Percentiles rank a stretch among this genome's conserved stretches.
Conservation (phyloP, 164 flowering plant genomes). For the Nymphaea colorata region DNA sequence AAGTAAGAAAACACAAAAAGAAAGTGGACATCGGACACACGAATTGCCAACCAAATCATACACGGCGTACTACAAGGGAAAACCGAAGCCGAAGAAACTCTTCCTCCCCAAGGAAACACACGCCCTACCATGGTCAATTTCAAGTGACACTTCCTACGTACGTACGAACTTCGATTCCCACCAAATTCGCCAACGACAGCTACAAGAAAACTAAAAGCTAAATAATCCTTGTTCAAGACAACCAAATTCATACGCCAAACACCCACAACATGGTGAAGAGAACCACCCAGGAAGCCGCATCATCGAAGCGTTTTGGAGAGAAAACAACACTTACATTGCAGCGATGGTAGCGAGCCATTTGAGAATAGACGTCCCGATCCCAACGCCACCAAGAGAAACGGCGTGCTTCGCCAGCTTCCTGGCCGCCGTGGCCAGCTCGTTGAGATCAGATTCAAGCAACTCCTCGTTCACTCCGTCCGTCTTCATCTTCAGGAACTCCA, state of each 20-base stretch:
- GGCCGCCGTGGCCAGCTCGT: slow-evolving; percentile 42
- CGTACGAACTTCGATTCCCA: neutral
- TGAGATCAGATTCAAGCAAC: slow-evolving; percentile 37
- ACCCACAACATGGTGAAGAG: neutral
- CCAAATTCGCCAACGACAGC: neutral
- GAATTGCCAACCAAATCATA: too few relatives aligned
- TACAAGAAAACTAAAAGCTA: neutral
- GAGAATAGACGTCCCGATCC: slow-evolving; percentile 60
- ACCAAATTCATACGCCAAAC: neutral
- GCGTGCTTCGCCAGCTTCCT: slow-evolving; percentile 56
- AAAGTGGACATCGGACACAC: too few relatives aligned
- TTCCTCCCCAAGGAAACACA: too few relatives aligned
- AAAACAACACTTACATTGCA: slow-evolving; percentile 48
- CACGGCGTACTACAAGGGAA: too few relatives aligned
- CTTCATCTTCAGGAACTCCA: slow-evolving; percentile 40
- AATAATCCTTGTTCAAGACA: neutral
- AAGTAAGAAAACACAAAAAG: too few relatives aligned
- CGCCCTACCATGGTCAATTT: too few relatives aligned
- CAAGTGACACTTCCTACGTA: too few relatives aligned
- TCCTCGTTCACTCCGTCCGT: slow-evolving; percentile 23
- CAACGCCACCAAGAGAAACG: slow-evolving; percentile 41
- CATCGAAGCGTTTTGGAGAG: neutral
- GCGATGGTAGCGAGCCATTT: slow-evolving; percentile 75
- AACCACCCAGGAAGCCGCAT: neutral
- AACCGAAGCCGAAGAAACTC: too few relatives aligned